Evolutionary conservation across 1,284 basidiomycete genomes (phyloP), one percentile per base, ranked within the genome.

Genomic region (Grifola frondosa): DNA sequence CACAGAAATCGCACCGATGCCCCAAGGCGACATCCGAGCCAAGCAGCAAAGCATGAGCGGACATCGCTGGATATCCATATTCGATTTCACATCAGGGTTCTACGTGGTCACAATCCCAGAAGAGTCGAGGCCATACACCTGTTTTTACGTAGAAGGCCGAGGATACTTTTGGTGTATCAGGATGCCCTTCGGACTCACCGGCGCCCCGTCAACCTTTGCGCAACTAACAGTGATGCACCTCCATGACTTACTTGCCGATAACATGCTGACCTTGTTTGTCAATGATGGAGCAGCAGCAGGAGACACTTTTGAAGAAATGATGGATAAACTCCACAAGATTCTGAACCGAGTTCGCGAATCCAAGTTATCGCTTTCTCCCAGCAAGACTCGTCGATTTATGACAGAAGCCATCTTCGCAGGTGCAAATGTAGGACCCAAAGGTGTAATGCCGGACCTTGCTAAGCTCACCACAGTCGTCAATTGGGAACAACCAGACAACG

Each of bases 101-200:
- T 70, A 71, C 39, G 66, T 62, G 2, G 36, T 61, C 7, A 44
- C 44, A 5, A 46, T 70, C 1, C 51, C 40, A 1, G 37, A 52
- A 17, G 60, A 60, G 4, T 52, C 54, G 3, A 53, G 57, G 30
- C 65, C 64, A 9, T 73, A 69, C 39, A 54, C 62, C 0, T 54
- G 50, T 8, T 69, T 71, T 45, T 69, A 66, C 37, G 54, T 72
- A 0, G 64, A 67, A 44, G 69, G 70, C 1, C 34, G 56, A 16
- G 71, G 70, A 2, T 68, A 64, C 37, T 67, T 63, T 40, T 53
- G 51, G 28, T 71, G 67, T 47, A 37, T 36, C 2, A 40, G 60
- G 0, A 69, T 73, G 67, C 70, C 67, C 0, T 70, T 71, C 42
- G 67, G 71, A 0, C 40, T 70, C 1, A 71, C 69, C 8, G 71